Conservation (phyloP, 192 early-diverging fungal species). For the Coemansia sp. region DNA sequence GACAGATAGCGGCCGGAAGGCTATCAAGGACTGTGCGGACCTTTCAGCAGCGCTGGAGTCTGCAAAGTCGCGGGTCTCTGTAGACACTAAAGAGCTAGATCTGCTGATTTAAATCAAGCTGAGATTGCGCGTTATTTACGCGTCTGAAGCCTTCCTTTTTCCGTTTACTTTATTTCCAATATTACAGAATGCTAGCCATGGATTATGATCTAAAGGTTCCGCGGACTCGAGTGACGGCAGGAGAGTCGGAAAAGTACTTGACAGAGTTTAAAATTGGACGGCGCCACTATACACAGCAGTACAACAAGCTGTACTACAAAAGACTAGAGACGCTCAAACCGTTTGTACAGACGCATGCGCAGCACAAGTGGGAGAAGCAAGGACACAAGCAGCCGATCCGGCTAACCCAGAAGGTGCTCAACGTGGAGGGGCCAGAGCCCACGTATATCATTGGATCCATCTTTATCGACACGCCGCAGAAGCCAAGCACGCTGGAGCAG, state of each 20-base stretch:
- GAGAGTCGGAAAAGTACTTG: background rate
- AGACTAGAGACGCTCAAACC: conserved; percentile 68
- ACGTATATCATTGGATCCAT: conserved; percentile 84
- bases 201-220: background rate
- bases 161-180: background rate
- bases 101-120: background rate
- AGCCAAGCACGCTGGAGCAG: conserved; percentile 90
- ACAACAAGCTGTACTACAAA: conserved; percentile 79
- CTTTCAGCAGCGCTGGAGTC: conserved; percentile 7
- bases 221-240: conserved; percentile 1
- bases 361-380: conserved; percentile 19
- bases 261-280: conserved; percentile 43
- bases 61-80: conserved; percentile 10
- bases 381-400: conserved; percentile 6
- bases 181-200: conserved; percentile 8
- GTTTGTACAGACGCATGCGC: conserved; percentile 58
- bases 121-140: too few species aligned
- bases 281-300: conserved; percentile 75
- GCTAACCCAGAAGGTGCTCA: conserved; percentile 66
- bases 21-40: conserved; percentile 8
- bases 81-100: conserved; percentile 14
- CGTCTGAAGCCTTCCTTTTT: background rate
- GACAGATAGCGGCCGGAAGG: conserved; percentile 19
- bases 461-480: conserved; percentile 80
- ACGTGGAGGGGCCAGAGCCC: conserved; percentile 61